phyloP scores from a whole-genome alignment of 495 filamentous ascomycete genomes.

The Xylaria castorea region DNA sequence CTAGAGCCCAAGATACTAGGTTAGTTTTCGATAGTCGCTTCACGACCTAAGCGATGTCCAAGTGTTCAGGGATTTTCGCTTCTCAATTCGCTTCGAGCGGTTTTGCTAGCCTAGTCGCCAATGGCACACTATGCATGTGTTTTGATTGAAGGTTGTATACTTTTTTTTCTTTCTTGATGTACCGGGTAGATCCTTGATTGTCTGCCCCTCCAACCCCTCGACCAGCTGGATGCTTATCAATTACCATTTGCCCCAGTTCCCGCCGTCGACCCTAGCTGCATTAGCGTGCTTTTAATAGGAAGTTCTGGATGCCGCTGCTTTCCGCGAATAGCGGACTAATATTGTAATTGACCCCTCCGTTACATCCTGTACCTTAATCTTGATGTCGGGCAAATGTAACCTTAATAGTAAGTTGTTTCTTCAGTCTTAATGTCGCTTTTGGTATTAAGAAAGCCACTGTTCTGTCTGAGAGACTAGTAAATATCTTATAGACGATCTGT shows the following conservation, averaged over 20 bases:
- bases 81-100: neutral
- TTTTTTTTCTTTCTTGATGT: neutral
- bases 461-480: neutral
- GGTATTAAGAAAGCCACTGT: neutral
- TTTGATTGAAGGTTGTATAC: neutral
- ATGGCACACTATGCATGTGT: neutral
- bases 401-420: neutral
- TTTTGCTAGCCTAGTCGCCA: neutral
- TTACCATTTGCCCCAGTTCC: neutral
- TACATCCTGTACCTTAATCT: conserved; percentile 1
- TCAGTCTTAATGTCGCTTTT: neutral
- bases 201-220: conserved; percentile 6
- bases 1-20: neutral
- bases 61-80: neutral
- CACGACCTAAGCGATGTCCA: too few relatives aligned
- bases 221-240: conserved; percentile 19
- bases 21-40: neutral
- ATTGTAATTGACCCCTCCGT: neutral
- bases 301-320: conserved; percentile 12
- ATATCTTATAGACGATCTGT: neutral
- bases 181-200: neutral
- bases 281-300: conserved; percentile 3
- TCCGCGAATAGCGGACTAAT: conserved; percentile 16
- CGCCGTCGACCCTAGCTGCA: conserved; percentile 12
- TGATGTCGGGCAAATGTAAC: neutral